phyloP scores from a whole-genome alignment of 169 alveolate species.

The Miamiensis avidus region DNA sequence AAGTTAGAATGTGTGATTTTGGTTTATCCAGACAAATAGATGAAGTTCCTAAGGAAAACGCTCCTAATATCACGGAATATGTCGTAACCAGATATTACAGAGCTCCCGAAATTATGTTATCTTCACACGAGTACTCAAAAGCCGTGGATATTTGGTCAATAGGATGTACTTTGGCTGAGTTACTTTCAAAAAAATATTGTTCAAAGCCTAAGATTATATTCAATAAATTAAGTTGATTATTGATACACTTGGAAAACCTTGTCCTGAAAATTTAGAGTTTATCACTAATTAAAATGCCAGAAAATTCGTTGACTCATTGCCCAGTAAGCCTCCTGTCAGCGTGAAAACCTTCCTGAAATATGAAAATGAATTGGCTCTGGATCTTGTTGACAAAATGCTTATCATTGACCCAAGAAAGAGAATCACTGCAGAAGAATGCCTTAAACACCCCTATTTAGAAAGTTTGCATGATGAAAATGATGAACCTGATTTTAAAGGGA shows the following conservation, averaged over 20 bases:
- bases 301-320: constrained; percentile 52
- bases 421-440: constrained; percentile 94
- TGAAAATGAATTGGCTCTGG: constrained; percentile 83
- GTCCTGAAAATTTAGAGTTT: constrained; percentile 47
- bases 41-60: not conserved
- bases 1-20: constrained; percentile 68
- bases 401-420: constrained; percentile 94
- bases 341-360: constrained; percentile 39
- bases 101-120: constrained; percentile 85
- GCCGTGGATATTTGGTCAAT: constrained; percentile 81
- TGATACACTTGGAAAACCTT: constrained; percentile 67
- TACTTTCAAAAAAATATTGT: constrained; percentile 61
- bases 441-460: constrained; percentile 89
- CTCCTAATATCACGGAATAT: constrained; percentile 60
- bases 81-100: constrained; percentile 83
- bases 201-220: constrained; percentile 74
- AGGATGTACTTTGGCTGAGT: constrained; percentile 82
- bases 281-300: constrained; percentile 66
- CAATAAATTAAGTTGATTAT: constrained; percentile 67
- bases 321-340: constrained; percentile 42
- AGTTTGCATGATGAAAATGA: constrained; percentile 55
- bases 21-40: constrained; percentile 73
- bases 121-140: constrained; percentile 72
- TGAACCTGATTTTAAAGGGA: constrained; percentile 56
- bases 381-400: constrained; percentile 91